Base-by-base conservation (phyloP, 1,139 yeast species). In the Blastobotrys persicus region DNA sequence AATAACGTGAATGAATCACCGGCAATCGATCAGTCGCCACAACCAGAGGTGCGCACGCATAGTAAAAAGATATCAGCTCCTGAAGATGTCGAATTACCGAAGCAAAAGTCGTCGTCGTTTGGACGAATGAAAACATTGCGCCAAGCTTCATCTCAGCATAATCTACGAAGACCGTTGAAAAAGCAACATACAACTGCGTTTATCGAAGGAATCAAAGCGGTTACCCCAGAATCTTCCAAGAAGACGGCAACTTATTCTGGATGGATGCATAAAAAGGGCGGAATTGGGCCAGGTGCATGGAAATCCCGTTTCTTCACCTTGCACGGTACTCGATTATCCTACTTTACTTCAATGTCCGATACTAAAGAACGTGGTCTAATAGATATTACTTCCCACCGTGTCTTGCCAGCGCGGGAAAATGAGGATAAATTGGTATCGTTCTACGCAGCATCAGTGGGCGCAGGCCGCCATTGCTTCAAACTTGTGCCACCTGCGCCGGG, bases 401-500 rank as follows among this genome's bases (percentile, higher is more conserved):
- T 92, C 1, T 72, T 89, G 31, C 94, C 94, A 1, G 83, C 85
- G 1, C 79, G 81, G 45, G 87, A 83, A 49, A 76, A 75, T 50
- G 83, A 81, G 49, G 97, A 89, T 66, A 80, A 85, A 62, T 75
- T 87, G 54, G 82, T 89, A 42, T 87, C 96, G 0, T 71, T 91
- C 49, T 87, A 87, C 69, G 97, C 98, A 0, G 92, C 96, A 1
- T 83, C 94, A 32, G 86, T 96, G 2, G 96, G 97, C 12, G 86
- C 87, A 48, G 98, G 98, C 14, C 76, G 95, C 42, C 88, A 81
- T 64, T 89, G 97, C 63, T 92, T 92, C 73, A 92, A 92, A 67
- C 68, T 92, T 13, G 82, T 91, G 1, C 99, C 99, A 3, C 99
- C 99, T 0, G 96, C 95, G 1, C 98, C 98, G 0, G 99, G 99